Evolutionary conservation across 1,139 yeast genomes (phyloP).

Genomic region (Petasospora rhodanensis): DNA sequence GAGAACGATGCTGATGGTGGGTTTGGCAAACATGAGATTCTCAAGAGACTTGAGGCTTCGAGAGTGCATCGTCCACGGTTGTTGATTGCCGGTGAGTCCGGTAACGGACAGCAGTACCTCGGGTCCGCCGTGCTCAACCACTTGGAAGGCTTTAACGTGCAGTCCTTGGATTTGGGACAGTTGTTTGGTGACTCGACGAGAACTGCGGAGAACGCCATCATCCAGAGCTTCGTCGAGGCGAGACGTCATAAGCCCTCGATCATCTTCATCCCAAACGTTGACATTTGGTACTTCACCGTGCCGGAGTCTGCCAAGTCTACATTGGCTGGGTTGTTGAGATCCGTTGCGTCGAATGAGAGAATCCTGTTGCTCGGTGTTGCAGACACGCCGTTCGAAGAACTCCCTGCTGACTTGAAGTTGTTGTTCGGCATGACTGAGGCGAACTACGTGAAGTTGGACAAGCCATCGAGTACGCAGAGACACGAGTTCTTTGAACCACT

Average conservation of each 20-base stretch:
- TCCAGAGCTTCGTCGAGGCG: constrained; percentile 85
- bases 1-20: constrained; percentile 60
- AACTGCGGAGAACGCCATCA: constrained; percentile 79
- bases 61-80: constrained; percentile 82
- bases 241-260: constrained; percentile 88
- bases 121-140: constrained; percentile 79
- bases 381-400: constrained; percentile 35
- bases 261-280: constrained; percentile 77
- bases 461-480: constrained; percentile 44
- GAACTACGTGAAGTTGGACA: constrained; percentile 44
- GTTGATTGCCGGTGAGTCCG: constrained; percentile 67
- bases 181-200: constrained; percentile 76
- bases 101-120: constrained; percentile 85
- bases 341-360: constrained; percentile 67
- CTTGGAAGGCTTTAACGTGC: constrained; percentile 88
- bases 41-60: constrained; percentile 54
- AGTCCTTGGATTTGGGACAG: constrained; percentile 75
- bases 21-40: constrained; percentile 59
- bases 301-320: constrained; percentile 70
- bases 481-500: constrained; percentile 51
- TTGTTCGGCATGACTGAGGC: constrained; percentile 52
- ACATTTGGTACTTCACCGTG: constrained; percentile 69
- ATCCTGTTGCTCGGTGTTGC: constrained; percentile 76
- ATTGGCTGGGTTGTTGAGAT: constrained; percentile 62
- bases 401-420: constrained; percentile 34